Percentiles rank a stretch among this genome's conserved stretches.
Evolutionary conservation across 2,329 filamentous ascomycete species (phyloP).

Genomic region (Talaromyces sp.): DNA sequence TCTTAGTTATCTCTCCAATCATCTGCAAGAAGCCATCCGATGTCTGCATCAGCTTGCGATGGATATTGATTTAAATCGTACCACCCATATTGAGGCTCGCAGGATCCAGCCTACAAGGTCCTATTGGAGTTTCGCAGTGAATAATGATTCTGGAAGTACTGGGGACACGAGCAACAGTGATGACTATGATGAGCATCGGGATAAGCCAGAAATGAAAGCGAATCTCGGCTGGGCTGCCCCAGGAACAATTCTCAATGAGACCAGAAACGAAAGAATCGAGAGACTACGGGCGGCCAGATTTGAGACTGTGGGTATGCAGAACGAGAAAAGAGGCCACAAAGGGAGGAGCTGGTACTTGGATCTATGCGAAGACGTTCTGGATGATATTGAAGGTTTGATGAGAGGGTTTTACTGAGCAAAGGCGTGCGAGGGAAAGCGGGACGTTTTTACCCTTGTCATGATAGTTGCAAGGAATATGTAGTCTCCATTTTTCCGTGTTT

Average conservation of each 20-base stretch:
- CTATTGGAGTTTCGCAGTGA: slow-evolving; percentile 34
- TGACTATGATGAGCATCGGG: slow-evolving; percentile 7
- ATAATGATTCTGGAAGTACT: slow-evolving; percentile 3
- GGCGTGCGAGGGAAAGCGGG: background rate
- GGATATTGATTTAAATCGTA: slow-evolving; percentile 7
- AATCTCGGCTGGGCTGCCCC: slow-evolving; percentile 7
- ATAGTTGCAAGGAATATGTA: background rate
- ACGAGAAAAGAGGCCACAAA: slow-evolving; percentile 29
- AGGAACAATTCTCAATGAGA: slow-evolving; percentile 22
- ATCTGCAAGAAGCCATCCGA: background rate
- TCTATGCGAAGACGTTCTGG: slow-evolving; percentile 30
- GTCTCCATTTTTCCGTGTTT: background rate
- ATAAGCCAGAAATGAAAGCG: background rate
- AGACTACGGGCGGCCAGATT: slow-evolving; percentile 31
- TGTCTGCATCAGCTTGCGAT: slow-evolving; percentile 2
- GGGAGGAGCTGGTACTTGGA: slow-evolving; percentile 31
- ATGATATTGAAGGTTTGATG: slow-evolving; percentile 24
- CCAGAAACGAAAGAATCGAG: slow-evolving; percentile 26
- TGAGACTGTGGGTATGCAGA: slow-evolving; percentile 31
- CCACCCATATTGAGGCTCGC: slow-evolving; percentile 16
- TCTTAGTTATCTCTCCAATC: background rate
- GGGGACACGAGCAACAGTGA: slow-evolving; percentile 3
- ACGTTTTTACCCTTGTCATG: background rate
- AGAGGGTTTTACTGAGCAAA: background rate
- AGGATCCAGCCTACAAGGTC: slow-evolving; percentile 27